Evolutionary conservation across 805 yeast species (phyloP).

Genomic region (Vanderwaltozyma yarrowii): DNA sequence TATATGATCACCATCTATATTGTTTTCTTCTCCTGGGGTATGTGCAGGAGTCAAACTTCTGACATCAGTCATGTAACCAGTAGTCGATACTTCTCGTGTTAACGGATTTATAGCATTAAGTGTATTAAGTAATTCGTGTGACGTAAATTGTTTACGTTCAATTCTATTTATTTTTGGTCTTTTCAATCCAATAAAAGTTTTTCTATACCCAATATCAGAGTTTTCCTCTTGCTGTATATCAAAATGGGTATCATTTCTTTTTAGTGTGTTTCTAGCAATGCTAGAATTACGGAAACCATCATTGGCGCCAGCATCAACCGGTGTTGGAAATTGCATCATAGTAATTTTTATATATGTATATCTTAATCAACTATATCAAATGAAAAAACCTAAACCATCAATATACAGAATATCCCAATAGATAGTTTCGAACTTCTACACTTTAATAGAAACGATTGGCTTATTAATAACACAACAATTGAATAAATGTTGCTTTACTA

Average conservation of each 20-base stretch:
- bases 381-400: no score
- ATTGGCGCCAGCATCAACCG: not conserved
- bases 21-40: constrained; percentile 1
- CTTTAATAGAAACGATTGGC: no score
- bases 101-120: not conserved
- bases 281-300: not conserved
- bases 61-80: not conserved
- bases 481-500: no score
- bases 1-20: not conserved
- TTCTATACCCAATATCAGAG: not conserved
- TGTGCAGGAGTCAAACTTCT: constrained; percentile 1
- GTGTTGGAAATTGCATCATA: not conserved
- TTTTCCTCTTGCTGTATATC: no score
- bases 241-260: no score
- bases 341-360: no score
- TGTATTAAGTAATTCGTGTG: not conserved
- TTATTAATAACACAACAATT: no score
- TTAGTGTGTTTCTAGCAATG: no score
- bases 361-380: no score
- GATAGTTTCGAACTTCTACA: no score
- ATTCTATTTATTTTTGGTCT: not conserved
- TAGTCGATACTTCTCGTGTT: no score
- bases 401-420: no score
- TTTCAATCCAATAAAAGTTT: not conserved
- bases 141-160: not conserved